Percentiles rank a stretch among this genome's conserved stretches.
phyloP scores from a whole-genome alignment of 805 yeast species.

The Maudiozyma turicensis region DNA sequence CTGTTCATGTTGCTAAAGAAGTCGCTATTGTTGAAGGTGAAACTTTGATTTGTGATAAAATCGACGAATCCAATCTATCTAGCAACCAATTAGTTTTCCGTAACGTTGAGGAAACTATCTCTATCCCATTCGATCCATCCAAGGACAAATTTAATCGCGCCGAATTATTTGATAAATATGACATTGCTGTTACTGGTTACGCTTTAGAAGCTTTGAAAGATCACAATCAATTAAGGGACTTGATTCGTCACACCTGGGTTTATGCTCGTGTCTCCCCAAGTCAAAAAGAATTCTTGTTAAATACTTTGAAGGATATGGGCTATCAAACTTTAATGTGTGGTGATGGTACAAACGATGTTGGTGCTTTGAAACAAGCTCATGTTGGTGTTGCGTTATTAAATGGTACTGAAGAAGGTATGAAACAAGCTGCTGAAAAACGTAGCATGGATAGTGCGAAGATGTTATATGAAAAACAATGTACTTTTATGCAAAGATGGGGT shows the following conservation, averaged over 20 bases:
- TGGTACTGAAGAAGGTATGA: conserved; percentile 91
- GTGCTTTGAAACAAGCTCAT: conserved; percentile 97
- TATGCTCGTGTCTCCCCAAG: conserved; percentile 95
- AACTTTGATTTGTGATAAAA: conserved; percentile 76
- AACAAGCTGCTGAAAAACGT: conserved; percentile 75
- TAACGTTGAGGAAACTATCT: conserved; percentile 65
- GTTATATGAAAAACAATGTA: conserved; percentile 78
- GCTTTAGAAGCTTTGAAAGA: conserved; percentile 61
- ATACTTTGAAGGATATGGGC: conserved; percentile 75
- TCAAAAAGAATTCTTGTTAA: conserved; percentile 87
- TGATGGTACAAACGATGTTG: conserved; percentile 99
- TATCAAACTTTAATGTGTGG: conserved; percentile 97
- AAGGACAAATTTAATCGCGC: conserved; percentile 29
- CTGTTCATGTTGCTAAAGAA: conserved; percentile 93
- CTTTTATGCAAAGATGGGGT: conserved; percentile 69
- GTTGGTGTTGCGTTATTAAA: conserved; percentile 96
- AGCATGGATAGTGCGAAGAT: conserved; percentile 52
- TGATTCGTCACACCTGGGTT: conserved; percentile 89
- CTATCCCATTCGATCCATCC: conserved; percentile 55
- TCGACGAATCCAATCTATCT: conserved; percentile 55
- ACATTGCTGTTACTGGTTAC: conserved; percentile 87
- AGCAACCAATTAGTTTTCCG: conserved; percentile 63
- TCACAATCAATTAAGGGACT: conserved; percentile 58
- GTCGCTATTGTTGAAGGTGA: conserved; percentile 80
- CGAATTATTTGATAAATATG: conserved; percentile 56